Base-by-base conservation (phyloP, 2,329 filamentous ascomycete species). In the Penicillium sclerotigenum region DNA sequence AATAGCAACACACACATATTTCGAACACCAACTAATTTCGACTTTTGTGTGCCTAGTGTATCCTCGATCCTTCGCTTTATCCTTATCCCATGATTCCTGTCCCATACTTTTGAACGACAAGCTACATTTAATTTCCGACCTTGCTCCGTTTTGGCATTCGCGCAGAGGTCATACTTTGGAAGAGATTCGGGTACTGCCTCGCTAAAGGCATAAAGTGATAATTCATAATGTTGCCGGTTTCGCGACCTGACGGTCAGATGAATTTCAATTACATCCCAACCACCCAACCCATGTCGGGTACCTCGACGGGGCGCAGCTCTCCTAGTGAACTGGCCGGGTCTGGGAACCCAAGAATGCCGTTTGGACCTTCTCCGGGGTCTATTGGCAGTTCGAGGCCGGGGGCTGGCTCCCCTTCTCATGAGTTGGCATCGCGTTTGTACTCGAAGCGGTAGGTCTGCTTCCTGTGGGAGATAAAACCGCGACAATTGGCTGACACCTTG, bases 341-440 rank as follows among this genome's bases (percentile, higher is more conserved):
- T 67, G 82, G 81, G 67, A 75, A 80, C 57, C 77, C 87, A 65
- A 86, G 91, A 75, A 88, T 90, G 62, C 85, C 90, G 22, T 89
- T 93, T 71, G 86, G 86, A 57, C 78, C 88, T 60, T 80, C 87
- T 59, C 75, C 76, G 56, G 75, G 73, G 54, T 79, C 82, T 54
- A 78, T 83, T 54, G 80, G 80, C 60, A 78, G 77, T 69, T 79
- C 81, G 64, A 81, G 93, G 79, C 89, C 93, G 71, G 91, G 92
- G 80, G 87, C 91, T 80, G 92, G 92, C 73, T 99, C 94, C 82
- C 94, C 94, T 68, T 97, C 92, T 76, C 92, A 96, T 79, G 94
- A 97, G 65, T 85, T 91, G 70, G 86, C 87, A 56, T 86, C 84
- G 63, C 75, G 93, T 68, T 81, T 97, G 58, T 97, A 89, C 77